Evolutionary conservation across 2,329 filamentous ascomycete species (phyloP), one percentile per base, ranked within the genome.

Genomic region (Pseudogymnoascus sp.): DNA sequence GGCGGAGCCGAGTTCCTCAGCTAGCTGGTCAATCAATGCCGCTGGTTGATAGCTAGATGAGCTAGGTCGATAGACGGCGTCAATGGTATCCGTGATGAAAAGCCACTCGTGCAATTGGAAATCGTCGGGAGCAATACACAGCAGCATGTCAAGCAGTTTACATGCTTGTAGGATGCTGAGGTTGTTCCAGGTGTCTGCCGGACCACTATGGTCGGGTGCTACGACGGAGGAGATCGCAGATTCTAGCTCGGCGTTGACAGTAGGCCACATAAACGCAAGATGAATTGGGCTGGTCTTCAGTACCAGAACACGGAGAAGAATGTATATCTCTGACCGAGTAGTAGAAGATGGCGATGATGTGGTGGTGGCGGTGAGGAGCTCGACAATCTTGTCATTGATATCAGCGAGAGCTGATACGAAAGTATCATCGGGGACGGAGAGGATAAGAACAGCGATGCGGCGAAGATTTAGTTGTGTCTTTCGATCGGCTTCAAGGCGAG

Each of bases 41-140:
- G 89, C 78, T 1, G 91, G 83, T 64, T 86, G 82, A 76, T 87
- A 88, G 60, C 80, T 78, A 14, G 49, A 55, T 16, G 58, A 60
- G 12, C 84, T 77, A 0, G 91, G 87, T 11, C 90, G 86, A 75
- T 99, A 96, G 35, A 99, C 90, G 1, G 94, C 92, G 70, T 99
- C 94, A 66, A 97, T 92, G 12, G 93, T 97, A 75, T 99, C 94
- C 1, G 92, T 96, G 62, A 99, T 87, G 74, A 96, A 99, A 3
- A 97, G 84, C 94, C 94, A 99, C 78, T 97, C 91, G 70, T 96
- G 89, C n/a, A 97, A 83, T 74, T 97, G 94, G 76, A 97, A 99
- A 73, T 99, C 94, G 68, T 99, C 94, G 0, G 92, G 93, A 4
- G 90, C 88, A 6, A 92, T 80, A 45, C 91, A 87, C 12, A 97